phyloP scores from a whole-genome alignment of 257 asterid genomes.

The Primulina eburnea region DNA sequence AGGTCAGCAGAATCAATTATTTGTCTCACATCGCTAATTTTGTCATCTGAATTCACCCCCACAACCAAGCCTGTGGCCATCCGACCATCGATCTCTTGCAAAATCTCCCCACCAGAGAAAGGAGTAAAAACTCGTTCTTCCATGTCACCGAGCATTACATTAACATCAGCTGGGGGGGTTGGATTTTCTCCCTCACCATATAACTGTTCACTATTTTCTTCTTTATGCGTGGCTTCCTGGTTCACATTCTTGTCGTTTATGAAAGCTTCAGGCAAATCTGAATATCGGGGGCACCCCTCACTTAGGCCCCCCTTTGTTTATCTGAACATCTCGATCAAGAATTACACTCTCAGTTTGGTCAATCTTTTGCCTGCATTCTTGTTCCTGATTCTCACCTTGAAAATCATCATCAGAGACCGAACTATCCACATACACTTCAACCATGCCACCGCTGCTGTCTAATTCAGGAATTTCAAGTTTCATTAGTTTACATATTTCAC shows the following conservation, averaged over 20 bases:
- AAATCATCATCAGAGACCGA: constrained; percentile 16
- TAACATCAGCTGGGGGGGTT: constrained; percentile 18
- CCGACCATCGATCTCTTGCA: constrained; percentile 32
- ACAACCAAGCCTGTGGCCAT: constrained; percentile 27
- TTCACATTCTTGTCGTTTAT: constrained; percentile 18
- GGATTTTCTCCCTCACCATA: constrained; percentile 26
- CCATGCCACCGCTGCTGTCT: constrained; percentile 1
- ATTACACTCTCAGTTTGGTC: constrained; percentile 23
- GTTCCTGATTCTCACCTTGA: constrained; percentile 27
- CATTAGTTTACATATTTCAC: constrained; percentile 12
- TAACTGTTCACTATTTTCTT: constrained; percentile 26
- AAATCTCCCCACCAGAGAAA: constrained; percentile 29
- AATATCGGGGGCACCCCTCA: constrained; percentile 10
- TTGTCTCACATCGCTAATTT: constrained; percentile 23
- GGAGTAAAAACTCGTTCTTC: constrained; percentile 22
- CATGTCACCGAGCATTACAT: constrained; percentile 20
- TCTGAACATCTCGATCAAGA: constrained; percentile 22
- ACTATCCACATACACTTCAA: constrained; percentile 22
- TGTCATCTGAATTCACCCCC: constrained; percentile 29
- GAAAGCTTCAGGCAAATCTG: constrained; percentile 20
- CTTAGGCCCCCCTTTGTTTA: constrained; percentile 23
- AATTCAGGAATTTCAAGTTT: constrained; percentile 13
- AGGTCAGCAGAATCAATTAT: constrained; percentile 28
- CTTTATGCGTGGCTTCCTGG: constrained; percentile 23
- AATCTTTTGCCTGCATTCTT: constrained; percentile 31